Evolutionary conservation across 169 alveolate genomes (phyloP).

Genomic region (Plasmodium blacklocki): DNA sequence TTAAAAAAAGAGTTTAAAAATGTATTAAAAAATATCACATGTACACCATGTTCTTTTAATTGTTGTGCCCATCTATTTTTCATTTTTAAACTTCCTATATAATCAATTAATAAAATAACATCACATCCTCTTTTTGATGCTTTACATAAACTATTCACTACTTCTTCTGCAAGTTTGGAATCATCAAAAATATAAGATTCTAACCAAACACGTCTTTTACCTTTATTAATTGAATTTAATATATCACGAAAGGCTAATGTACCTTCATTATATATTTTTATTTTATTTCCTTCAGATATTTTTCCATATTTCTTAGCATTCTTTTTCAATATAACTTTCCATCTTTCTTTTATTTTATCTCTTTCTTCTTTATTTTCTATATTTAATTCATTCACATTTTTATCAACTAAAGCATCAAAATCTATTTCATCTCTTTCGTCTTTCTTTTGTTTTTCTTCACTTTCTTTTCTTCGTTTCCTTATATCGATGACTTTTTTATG

Average conservation of each 20-base stretch:
- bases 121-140: conserved; percentile 90
- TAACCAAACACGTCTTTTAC: conserved; percentile 87
- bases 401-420: conserved; percentile 11
- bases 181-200: conserved; percentile 91
- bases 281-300: conserved; percentile 78
- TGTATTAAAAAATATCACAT: conserved; percentile 77
- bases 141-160: conserved; percentile 82
- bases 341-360: conserved; percentile 10
- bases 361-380: conserved; percentile 18
- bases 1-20: conserved; percentile 64
- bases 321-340: conserved; percentile 37
- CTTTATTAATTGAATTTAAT: conserved; percentile 75
- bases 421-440: neutral
- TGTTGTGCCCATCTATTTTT: conserved; percentile 74
- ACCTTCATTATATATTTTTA: conserved; percentile 74
- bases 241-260: conserved; percentile 48
- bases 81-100: conserved; percentile 74
- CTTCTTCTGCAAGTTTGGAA: conserved; percentile 82
- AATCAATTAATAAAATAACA: conserved; percentile 85
- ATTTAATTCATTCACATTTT: conserved; percentile 21
- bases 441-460: neutral
- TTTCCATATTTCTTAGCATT: conserved; percentile 73
- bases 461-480: neutral
- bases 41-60: conserved; percentile 34
- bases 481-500: neutral